Percentiles rank a stretch among this genome's conserved stretches.
phyloP scores from a whole-genome alignment of 495 filamentous ascomycete genomes.

The Hypoxylon crocopeplum region DNA sequence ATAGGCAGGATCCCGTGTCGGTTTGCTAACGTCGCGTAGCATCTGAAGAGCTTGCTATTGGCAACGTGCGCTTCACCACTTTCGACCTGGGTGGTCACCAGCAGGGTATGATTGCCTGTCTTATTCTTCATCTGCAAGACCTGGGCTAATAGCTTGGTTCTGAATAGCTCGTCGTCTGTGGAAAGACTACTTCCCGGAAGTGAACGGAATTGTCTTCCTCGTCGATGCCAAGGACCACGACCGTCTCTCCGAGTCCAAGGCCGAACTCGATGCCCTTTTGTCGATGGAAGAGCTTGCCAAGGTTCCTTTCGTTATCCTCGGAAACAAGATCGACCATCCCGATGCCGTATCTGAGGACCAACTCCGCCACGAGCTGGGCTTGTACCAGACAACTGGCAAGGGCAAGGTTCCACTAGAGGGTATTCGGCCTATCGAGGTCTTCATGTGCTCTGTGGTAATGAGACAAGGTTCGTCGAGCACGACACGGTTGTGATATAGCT shows the following conservation, averaged over 20 bases:
- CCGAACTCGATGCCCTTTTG: slow-evolving; percentile 91
- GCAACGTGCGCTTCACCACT: slow-evolving; percentile 95
- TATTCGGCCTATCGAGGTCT: slow-evolving; percentile 95
- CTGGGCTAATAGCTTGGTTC: neutral
- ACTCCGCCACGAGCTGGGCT: slow-evolving; percentile 83
- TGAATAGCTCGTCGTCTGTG: slow-evolving; percentile 86
- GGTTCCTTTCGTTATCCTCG: slow-evolving; percentile 93
- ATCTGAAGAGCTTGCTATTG: slow-evolving; percentile 95
- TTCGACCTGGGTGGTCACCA: slow-evolving; percentile 98
- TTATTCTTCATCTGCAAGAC: neutral
- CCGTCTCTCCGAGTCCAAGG: slow-evolving; percentile 91
- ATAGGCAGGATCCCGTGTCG: slow-evolving; percentile 18
- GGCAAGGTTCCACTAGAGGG: slow-evolving; percentile 95
- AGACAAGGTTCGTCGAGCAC: slow-evolving; percentile 74
- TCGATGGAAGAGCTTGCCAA: slow-evolving; percentile 92
- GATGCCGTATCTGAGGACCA: slow-evolving; percentile 95
- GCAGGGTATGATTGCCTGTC: slow-evolving; percentile 71
- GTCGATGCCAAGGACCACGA: slow-evolving; percentile 97
- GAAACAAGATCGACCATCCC: slow-evolving; percentile 99
- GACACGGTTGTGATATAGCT: neutral
- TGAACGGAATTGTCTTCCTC: slow-evolving; percentile 95
- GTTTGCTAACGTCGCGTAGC: slow-evolving; percentile 57
- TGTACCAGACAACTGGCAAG: slow-evolving; percentile 98
- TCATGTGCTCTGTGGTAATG: slow-evolving; percentile 99
- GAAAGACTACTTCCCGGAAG: slow-evolving; percentile 99